Conservation (phyloP, 2,329 filamentous ascomycete species). For the Aspergillus sclerotialis region DNA sequence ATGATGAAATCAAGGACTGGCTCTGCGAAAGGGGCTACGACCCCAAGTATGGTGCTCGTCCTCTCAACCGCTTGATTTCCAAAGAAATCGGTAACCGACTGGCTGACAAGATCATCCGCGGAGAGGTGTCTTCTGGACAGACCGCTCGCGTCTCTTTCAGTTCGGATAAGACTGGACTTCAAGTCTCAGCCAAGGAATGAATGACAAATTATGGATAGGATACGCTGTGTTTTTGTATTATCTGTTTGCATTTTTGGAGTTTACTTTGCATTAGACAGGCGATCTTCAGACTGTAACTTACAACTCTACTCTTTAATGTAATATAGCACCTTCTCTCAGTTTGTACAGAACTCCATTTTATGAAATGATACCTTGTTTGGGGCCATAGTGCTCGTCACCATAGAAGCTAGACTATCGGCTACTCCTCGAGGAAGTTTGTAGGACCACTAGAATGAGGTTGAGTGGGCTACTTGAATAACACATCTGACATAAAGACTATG, state of each 20-base stretch:
- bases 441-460: too few species aligned
- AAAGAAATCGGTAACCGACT: conserved; percentile 84
- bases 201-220: conserved; percentile 4
- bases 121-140: conserved; percentile 70
- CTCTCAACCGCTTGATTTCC: conserved; percentile 82
- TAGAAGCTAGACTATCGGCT: too few species aligned
- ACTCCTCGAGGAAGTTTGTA: too few species aligned
- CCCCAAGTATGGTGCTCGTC: conserved; percentile 81
- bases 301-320: conserved; percentile 5
- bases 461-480: too few species aligned
- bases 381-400: too few species aligned
- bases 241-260: conserved; percentile 4
- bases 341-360: too few species aligned
- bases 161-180: conserved; percentile 53
- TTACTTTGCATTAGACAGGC: background rate
- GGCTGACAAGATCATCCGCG: conserved; percentile 86
- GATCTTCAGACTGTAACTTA: background rate
- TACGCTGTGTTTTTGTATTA: conserved; percentile 5
- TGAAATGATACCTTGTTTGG: too few species aligned
- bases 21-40: conserved; percentile 86
- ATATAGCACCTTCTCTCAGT: conserved; percentile 8
- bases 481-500: too few species aligned
- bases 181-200: conserved; percentile 34
- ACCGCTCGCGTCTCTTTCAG: conserved; percentile 63
- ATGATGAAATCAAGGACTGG: conserved; percentile 71